Conservation (phyloP, 495 filamentous ascomycete genomes). For the Aspergillus homomorphus region DNA sequence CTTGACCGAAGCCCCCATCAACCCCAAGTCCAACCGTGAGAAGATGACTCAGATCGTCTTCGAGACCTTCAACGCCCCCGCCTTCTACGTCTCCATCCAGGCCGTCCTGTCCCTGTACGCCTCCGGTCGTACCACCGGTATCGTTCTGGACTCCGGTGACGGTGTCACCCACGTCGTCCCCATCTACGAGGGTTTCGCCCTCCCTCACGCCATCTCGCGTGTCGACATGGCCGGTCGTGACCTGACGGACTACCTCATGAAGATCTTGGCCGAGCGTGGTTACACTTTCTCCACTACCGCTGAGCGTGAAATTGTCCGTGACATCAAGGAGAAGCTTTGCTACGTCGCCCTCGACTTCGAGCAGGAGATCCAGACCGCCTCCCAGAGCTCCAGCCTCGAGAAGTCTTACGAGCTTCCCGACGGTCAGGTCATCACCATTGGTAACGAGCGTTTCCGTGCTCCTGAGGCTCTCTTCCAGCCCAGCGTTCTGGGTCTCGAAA, state of each 20-base stretch:
- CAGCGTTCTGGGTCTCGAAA: slow-evolving; percentile 94
- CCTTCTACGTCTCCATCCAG: slow-evolving; percentile 99
- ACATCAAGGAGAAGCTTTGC: slow-evolving; percentile 99
- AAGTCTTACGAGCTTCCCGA: slow-evolving; percentile 99
- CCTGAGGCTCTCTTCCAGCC: slow-evolving; percentile 99
- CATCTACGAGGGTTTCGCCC: slow-evolving; percentile 99
- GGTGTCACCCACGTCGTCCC: slow-evolving; percentile 99
- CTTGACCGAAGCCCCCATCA: slow-evolving; percentile 98
- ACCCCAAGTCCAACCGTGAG: slow-evolving; percentile 99
- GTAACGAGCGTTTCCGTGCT: slow-evolving; percentile 99
- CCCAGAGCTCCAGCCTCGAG: slow-evolving; percentile 96
- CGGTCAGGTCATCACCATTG: slow-evolving; percentile 99
- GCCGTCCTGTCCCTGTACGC: slow-evolving; percentile 98
- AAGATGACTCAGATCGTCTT: slow-evolving; percentile 99
- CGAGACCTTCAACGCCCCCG: slow-evolving; percentile 99
- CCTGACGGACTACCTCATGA: slow-evolving; percentile 99
- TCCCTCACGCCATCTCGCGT: slow-evolving; percentile 98
- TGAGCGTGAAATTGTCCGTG: slow-evolving; percentile 99
- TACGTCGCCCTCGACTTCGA: slow-evolving; percentile 99
- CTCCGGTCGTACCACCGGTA: slow-evolving; percentile 99
- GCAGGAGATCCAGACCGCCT: slow-evolving; percentile 99
- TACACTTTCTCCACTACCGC: slow-evolving; percentile 99
- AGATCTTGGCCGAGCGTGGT: slow-evolving; percentile 97
- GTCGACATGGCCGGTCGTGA: slow-evolving; percentile 99
- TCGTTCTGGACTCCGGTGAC: slow-evolving; percentile 99